Evolutionary conservation across 352 stramenopile genomes (phyloP), one percentile per base, ranked within the genome.

Genomic region (Pythium utonaiense): DNA sequence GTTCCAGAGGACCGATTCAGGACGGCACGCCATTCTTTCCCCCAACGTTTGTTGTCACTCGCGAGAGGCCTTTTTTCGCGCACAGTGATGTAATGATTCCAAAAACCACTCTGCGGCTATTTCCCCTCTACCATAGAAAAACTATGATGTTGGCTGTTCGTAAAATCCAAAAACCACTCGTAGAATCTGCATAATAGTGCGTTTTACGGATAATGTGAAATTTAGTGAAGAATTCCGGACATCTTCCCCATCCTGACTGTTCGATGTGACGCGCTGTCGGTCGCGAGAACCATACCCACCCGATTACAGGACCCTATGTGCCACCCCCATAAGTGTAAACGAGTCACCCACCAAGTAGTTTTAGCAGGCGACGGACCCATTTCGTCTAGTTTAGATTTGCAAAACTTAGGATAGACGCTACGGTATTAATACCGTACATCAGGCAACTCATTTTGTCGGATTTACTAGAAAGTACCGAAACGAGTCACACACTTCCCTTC

Each of bases 31-130:
- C 44, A 52, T 52, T 45, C 38, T 45, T 45, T 45, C 38, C 38
- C 38, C 38, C 38, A n/a, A 45, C 38, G 9, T 54, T 54, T 54
- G 48, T 41, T 54, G 48, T 54, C 48, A 40, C 48, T 54, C 48
- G 48, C 48, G 48, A 14, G 21, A 16, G 48, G 28, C 48, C 48
- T 40, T 54, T 36, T 54, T 40, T 54, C 48, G 48, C 27, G 48
- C 48, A 34, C 8, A 13, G 10, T 28, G 21, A 24, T 45, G 38
- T 36, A 50, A 25, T 42, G 47, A 21, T 31, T 55, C n/a, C 48
- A 68, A 63, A 68, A 68, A 68, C 61, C 61, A 68, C 49, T 4
- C 17, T n/a, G 22, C 22, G 30, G 42, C 21, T 45, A 24, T 45
- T 45, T 24, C 17, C 9, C 12, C 38, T 45, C 38, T 45, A 16